A percentile compares a stretch with the other conserved stretches of the same genome.
Conservation (phyloP, 345 rosid species). For the Bruguiera parviflora region DNA sequence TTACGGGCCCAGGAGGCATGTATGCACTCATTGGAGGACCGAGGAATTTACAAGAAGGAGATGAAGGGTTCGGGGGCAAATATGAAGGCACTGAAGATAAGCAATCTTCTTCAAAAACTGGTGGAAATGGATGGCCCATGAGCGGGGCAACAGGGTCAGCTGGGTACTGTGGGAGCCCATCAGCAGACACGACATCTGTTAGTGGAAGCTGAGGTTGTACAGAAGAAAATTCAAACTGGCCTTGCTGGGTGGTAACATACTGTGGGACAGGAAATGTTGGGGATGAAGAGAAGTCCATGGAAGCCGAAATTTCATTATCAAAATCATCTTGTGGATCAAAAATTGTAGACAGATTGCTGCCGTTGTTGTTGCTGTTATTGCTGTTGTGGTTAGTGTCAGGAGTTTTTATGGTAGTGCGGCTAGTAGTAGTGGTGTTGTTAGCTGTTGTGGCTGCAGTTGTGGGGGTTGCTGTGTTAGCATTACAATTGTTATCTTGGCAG, state of each 20-base stretch:
- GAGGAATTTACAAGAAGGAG: slow-evolving; percentile 49
- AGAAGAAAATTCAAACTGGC: slow-evolving; percentile 53
- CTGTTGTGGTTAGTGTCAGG: slow-evolving; percentile 15
- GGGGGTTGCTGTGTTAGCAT: slow-evolving; percentile 7
- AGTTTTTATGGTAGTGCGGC: slow-evolving; percentile 19
- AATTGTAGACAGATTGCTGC: slow-evolving; percentile 39
- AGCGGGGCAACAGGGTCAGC: slow-evolving; percentile 28
- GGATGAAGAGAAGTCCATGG: slow-evolving; percentile 74
- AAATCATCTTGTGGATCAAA: slow-evolving; percentile 65
- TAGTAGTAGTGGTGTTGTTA: slow-evolving; percentile 30
- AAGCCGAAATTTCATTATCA: slow-evolving; percentile 70
- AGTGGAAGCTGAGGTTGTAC: slow-evolving; percentile 34
- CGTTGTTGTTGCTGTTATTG: slow-evolving; percentile 29
- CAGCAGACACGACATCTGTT: slow-evolving; percentile 25
- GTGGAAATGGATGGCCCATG: slow-evolving; percentile 35
- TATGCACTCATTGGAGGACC: slow-evolving; percentile 39
- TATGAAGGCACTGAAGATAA: slow-evolving; percentile 67
- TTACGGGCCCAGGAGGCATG: slow-evolving; percentile 41
- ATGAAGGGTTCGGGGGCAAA: slow-evolving; percentile 50
- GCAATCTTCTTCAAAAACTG: slow-evolving; percentile 66
- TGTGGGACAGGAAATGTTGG: slow-evolving; percentile 48
- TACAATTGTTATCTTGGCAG: slow-evolving; percentile 33
- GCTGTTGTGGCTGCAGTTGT: slow-evolving; percentile 22
- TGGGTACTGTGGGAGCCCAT: slow-evolving; percentile 33
- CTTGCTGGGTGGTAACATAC: slow-evolving; percentile 40